Evolutionary conservation across 1,284 basidiomycete genomes (phyloP), one percentile per base, ranked within the genome.

Genomic region (Phylloboletellus chloephorus): DNA sequence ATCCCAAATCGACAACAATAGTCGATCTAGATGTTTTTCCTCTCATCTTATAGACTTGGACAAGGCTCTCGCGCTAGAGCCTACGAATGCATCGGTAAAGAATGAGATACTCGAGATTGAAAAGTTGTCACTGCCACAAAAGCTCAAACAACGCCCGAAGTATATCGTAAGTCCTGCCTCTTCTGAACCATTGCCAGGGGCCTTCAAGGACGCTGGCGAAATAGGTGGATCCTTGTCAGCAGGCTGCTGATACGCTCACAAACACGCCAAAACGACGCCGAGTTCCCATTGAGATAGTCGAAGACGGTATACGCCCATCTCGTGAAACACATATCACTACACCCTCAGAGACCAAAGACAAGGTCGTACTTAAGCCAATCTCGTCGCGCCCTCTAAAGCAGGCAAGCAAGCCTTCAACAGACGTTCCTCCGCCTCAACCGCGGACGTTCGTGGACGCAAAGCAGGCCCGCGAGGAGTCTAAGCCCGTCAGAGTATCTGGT

Each of bases 211-310:
- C 29, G 24, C 33, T 46, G 35, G 16, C 36, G n/a, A 25, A 37
- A 44, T 23, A 41, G 31, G 47, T 34, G 11, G 15, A 39, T 39
- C 43, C 39, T 29, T 28, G 52, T 28, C 35, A 49, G 3, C 15
- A 52, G 45, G 39, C 30, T 9, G 41, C 22, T 46, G 41, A 29
- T 46, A 17, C 44, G n/a, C 31, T 39, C n/a, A 38, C 46, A 12
- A 31, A 28, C 3, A 35, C 45, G n/a, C 56, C 58, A 2, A 67
- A 63, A 47, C 67, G 81, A 21, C 71, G 83, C 29, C 74, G 84
- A 15, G 69, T 88, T 8, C 85, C 85, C 1, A 87, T 88, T 37
- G 69, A 70, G 21, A 79, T 87, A 23, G 61, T 86, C 1, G 81
- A 85, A 26, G 52, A 50, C 25, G 50, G 52, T n/a, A 12, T 54